phyloP scores from a whole-genome alignment of 441 rosid genomes.

The Dalechampia spathulata region DNA sequence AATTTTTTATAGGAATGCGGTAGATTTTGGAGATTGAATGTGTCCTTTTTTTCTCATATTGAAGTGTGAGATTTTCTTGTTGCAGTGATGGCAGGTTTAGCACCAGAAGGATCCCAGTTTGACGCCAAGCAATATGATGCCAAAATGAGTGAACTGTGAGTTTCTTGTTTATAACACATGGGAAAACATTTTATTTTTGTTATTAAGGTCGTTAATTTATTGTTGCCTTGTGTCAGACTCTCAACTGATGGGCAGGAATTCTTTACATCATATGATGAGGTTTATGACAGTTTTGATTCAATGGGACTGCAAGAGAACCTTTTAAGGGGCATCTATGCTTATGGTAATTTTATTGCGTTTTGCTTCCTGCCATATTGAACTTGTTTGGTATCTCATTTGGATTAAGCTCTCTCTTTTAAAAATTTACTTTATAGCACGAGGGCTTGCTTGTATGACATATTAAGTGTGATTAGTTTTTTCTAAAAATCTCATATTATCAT shows the following conservation, averaged over 20 bases:
- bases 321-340: constrained; percentile 39
- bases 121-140: constrained; percentile 67
- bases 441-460: too few relatives aligned
- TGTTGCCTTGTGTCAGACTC: constrained; percentile 18
- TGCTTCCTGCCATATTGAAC: not conserved
- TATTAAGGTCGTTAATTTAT: not conserved
- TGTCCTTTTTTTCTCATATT: too few relatives aligned
- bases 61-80: too few relatives aligned
- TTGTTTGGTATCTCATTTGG: not conserved
- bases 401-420: too few relatives aligned
- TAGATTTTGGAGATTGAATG: too few relatives aligned
- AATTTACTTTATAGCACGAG: too few relatives aligned
- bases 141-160: constrained; percentile 50
- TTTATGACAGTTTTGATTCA: constrained; percentile 47
- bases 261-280: constrained; percentile 56
- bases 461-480: too few relatives aligned
- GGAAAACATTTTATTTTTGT: not conserved
- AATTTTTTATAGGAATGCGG: too few relatives aligned
- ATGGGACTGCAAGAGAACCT: constrained; percentile 70
- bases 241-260: constrained; percentile 44
- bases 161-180: constrained; percentile 2
- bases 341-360: constrained; percentile 29
- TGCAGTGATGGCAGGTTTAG: constrained; percentile 70
- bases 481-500: too few relatives aligned
- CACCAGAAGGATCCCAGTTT: constrained; percentile 71